Evolutionary conservation across 2,329 filamentous ascomycete genomes (phyloP).

Genomic region (Lachnellula cervina): DNA sequence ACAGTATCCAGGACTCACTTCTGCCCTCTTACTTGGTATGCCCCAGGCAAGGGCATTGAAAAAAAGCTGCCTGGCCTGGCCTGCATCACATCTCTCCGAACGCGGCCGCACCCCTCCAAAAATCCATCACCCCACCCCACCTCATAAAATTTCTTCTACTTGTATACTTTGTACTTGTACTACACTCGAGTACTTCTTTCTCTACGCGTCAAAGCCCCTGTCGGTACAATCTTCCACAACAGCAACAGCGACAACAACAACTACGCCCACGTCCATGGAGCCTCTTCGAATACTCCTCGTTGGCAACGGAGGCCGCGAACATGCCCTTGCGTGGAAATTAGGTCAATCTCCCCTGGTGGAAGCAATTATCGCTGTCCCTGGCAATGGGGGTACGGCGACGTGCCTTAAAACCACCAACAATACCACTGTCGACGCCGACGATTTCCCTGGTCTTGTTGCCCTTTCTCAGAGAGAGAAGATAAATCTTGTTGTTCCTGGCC

Average conservation of each 20-base stretch:
- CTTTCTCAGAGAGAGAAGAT: constrained; percentile 69
- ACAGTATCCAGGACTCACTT: too few species aligned
- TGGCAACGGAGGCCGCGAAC: constrained; percentile 90
- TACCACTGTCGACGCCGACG: constrained; percentile 58
- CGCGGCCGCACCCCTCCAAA: neutral
- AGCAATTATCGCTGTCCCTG: constrained; percentile 65
- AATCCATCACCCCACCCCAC: neutral
- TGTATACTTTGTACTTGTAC: too few species aligned
- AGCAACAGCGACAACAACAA: neutral
- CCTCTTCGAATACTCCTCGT: constrained; percentile 68
- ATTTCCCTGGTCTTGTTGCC: constrained; percentile 70
- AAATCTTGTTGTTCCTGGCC: constrained; percentile 83
- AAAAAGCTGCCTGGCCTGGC: neutral
- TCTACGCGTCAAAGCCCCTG: neutral
- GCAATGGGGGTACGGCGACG: constrained; percentile 80
- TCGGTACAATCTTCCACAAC: neutral
- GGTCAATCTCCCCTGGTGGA: constrained; percentile 75
- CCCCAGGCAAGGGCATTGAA: too few species aligned
- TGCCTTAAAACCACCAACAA: constrained; percentile 71
- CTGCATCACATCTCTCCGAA: too few species aligned
- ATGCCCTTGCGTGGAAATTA: constrained; percentile 92
- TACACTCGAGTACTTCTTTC: too few species aligned
- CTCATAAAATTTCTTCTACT: constrained; percentile 5
- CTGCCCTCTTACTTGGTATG: too few species aligned
- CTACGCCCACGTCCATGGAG: constrained; percentile 14